Evolutionary conservation across 495 filamentous ascomycete species (phyloP).

Genomic region (Podospora conica): DNA sequence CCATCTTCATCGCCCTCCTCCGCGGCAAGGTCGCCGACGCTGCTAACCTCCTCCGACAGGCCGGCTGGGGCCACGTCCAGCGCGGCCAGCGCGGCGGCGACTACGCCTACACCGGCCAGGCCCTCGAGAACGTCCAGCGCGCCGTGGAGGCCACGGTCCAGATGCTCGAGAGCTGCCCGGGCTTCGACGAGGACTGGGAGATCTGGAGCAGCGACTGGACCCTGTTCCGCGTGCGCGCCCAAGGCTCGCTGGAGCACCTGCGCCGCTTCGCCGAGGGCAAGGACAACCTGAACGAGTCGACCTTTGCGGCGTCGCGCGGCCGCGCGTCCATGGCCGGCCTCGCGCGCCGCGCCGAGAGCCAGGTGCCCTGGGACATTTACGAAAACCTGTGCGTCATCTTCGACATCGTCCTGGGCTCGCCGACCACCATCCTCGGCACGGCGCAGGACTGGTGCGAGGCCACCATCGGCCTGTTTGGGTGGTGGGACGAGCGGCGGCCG

Average conservation of each 20-base stretch:
- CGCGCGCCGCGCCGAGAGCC: slow-evolving; percentile 69
- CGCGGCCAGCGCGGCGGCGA: slow-evolving; percentile 40
- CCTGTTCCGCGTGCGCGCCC: slow-evolving; percentile 64
- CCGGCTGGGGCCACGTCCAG: slow-evolving; percentile 67
- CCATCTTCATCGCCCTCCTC: slow-evolving; percentile 57
- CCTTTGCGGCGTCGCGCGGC: slow-evolving; percentile 32
- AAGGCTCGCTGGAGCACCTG: slow-evolving; percentile 59
- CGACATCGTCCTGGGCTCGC: slow-evolving; percentile 64
- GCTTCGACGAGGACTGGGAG: slow-evolving; percentile 64
- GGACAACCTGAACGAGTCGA: slow-evolving; percentile 37
- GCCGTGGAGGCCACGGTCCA: slow-evolving; percentile 59
- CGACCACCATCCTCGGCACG: slow-evolving; percentile 58
- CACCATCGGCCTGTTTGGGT: slow-evolving; percentile 68
- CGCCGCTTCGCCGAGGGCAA: slow-evolving; percentile 68
- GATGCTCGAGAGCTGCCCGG: slow-evolving; percentile 66
- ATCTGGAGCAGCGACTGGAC: slow-evolving; percentile 69
- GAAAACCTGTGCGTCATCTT: slow-evolving; percentile 71
- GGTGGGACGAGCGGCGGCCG: slow-evolving; percentile 78
- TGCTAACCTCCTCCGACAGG: slow-evolving; percentile 55
- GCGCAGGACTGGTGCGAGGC: slow-evolving; percentile 86
- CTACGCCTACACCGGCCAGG: slow-evolving; percentile 60
- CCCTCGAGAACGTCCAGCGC: slow-evolving; percentile 64
- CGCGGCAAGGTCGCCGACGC: slow-evolving; percentile 64
- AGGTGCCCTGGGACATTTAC: slow-evolving; percentile 81
- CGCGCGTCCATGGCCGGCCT: slow-evolving; percentile 44